phyloP scores from a whole-genome alignment of 208 protist genomes.

The Acanthamoeba triangularis region DNA sequence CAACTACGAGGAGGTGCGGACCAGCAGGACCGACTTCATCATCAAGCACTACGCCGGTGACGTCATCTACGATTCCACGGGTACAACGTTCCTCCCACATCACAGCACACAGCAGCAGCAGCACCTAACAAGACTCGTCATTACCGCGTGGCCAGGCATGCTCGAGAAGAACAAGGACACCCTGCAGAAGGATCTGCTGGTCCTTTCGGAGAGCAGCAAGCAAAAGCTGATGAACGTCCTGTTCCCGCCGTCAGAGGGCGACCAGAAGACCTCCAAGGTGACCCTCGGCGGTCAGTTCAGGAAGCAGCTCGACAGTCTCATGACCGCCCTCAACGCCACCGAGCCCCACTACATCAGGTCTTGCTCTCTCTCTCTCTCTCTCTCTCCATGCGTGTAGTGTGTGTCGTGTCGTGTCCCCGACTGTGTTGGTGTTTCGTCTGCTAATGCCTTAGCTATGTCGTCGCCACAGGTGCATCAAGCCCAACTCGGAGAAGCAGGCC shows the following conservation, averaged over 20 bases:
- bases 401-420: not conserved
- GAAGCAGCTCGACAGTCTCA: constrained; percentile 67
- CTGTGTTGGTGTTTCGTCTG: not conserved
- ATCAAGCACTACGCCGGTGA: constrained; percentile 21
- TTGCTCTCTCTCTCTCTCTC: too few relatives aligned
- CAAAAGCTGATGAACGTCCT: constrained; percentile 23
- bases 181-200: constrained; percentile 42
- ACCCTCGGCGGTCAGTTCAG: constrained; percentile 68
- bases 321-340: constrained; percentile 73
- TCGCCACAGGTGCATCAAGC: constrained; percentile 63
- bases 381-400: not conserved
- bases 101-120: not conserved
- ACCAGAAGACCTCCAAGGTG: constrained; percentile 62
- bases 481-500: constrained; percentile 67
- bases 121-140: not conserved
- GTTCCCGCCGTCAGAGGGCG: constrained; percentile 21
- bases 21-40: constrained; percentile 2
- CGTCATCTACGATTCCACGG: constrained; percentile 2
- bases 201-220: constrained; percentile 44
- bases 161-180: constrained; percentile 29
- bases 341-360: constrained; percentile 76
- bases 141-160: not conserved
- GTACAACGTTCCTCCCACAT: not conserved
- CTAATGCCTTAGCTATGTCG: not conserved
- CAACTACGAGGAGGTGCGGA: constrained; percentile 5